Base-by-base conservation (phyloP, 2,329 filamentous ascomycete genomes). In the Microthyrium microscopicum region DNA sequence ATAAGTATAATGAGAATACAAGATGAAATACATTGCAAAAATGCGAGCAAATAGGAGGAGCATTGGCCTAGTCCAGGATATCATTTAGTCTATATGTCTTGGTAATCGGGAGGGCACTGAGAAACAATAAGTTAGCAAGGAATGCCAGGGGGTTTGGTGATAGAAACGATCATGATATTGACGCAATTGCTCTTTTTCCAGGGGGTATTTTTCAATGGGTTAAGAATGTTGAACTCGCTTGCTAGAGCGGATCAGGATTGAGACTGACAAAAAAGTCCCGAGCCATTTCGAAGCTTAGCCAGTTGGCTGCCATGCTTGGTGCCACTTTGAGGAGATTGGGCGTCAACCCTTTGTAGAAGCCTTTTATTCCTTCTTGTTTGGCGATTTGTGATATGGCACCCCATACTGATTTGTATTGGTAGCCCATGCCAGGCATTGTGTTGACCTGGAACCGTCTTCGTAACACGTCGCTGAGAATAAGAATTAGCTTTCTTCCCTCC, bases 401-500 rank as follows among this genome's bases (percentile, higher is more conserved):
- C 40, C 72, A 66, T 27, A 98, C 77, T 5, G 76, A 78, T 48
- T 80, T 84, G 61, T 98, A 98, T 52, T 87, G 73, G 57, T 94
- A 95, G 32, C 89, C 89, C 75, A 98, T 87, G 33, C 89, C 89
- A 30, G 80, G 83, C 89, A 98, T 98, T 34, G 89, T 94, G 58
- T 98, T 98, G 60, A 98, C 89, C 52, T 98, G 89, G 54, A 98
- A 98, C 32, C 89, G 73, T 39, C 89, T 75, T 20, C 89, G 80
- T 35, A 98, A 66, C 3, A 98, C 87, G 51, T 93, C 85, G 52
- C 82, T 89, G 35, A n/a, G 24, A 20, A 11, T 13, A 5, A 16
- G 16, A 16, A 31, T 39, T 26, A 34, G 33, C 24, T 19, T 31
- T 8, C 20, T 9, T 9, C 17, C 18, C 4, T 27, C 11, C 19